A percentile compares a stretch with the other conserved stretches of the same genome.
These are phyloP conservation scores for Bassia scoparia DNA, from an alignment of 148 eudicot genomes.

Conservation along the genomic window DNA sequence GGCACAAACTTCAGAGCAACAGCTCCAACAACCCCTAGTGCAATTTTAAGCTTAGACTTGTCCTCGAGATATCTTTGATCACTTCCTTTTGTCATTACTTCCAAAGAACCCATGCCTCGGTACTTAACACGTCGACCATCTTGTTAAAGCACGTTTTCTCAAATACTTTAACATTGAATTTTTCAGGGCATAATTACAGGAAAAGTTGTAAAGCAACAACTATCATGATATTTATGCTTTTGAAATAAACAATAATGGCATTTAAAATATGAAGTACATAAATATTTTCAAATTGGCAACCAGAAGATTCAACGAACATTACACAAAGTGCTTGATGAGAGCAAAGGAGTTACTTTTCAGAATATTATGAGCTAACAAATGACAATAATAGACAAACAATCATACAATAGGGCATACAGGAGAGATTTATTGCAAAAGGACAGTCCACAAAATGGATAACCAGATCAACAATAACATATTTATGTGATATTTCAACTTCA, in stretches of 20 bases:
- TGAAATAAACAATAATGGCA: neutral
- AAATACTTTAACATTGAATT: neutral
- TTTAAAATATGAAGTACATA: neutral
- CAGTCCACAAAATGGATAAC: neutral
- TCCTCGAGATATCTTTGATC: conserved; percentile 90
- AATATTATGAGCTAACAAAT: neutral
- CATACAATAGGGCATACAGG: conserved; percentile 24
- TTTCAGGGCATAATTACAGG: neutral
- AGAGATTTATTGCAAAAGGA: neutral
- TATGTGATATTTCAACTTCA: neutral
- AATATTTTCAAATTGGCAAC: neutral
- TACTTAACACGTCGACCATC: conserved; percentile 71
- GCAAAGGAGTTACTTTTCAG: neutral
- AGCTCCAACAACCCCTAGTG: conserved; percentile 91
- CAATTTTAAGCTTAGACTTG: conserved; percentile 77
- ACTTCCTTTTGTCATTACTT: conserved; percentile 94
- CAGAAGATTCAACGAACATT: neutral
- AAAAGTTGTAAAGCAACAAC: neutral
- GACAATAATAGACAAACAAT: neutral
- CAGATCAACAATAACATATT: neutral
- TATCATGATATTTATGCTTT: no score
- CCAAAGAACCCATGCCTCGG: conserved; percentile 91
- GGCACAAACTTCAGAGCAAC: conserved; percentile 82
- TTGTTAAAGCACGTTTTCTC: conserved; percentile 27
- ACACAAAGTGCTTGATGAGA: neutral